phyloP scores from a whole-genome alignment of 768 basidiomycete genomes.

The Dacryopinax spathularia region DNA sequence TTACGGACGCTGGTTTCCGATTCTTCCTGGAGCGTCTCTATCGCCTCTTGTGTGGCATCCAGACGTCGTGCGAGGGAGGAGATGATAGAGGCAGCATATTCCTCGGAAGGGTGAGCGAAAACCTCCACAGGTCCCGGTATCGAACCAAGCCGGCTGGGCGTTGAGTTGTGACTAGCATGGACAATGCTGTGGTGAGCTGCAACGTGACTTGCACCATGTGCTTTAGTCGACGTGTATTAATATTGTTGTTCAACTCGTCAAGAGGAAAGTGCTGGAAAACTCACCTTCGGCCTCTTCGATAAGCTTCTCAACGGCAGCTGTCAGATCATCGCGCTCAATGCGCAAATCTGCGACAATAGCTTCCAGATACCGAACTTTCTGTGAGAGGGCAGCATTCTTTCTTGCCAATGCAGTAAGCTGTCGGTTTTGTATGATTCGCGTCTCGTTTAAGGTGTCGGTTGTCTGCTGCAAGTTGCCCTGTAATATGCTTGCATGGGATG shows the following conservation, averaged over 20 bases:
- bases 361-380: not conserved
- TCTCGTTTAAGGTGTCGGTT: not conserved
- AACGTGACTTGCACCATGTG: not conserved
- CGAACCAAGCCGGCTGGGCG: not conserved
- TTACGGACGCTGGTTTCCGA: not conserved
- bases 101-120: not conserved
- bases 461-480: not conserved
- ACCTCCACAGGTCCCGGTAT: not conserved
- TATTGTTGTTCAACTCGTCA: no score
- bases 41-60: not conserved
- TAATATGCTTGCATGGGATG: not conserved
- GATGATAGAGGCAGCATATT: not conserved
- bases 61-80: not conserved
- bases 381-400: not conserved
- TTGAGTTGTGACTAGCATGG: not conserved
- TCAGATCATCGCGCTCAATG: not conserved
- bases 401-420: not conserved
- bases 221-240: not conserved
- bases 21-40: not conserved
- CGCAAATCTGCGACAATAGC: not conserved
- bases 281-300: not conserved
- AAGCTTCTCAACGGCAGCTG: not conserved
- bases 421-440: not conserved
- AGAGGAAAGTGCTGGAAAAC: no score
- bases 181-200: not conserved